A percentile compares a stretch with the other conserved stretches of the same genome.
Evolutionary conservation across 345 rosid species (phyloP).

Genomic region (Anastatica hierochuntica): DNA sequence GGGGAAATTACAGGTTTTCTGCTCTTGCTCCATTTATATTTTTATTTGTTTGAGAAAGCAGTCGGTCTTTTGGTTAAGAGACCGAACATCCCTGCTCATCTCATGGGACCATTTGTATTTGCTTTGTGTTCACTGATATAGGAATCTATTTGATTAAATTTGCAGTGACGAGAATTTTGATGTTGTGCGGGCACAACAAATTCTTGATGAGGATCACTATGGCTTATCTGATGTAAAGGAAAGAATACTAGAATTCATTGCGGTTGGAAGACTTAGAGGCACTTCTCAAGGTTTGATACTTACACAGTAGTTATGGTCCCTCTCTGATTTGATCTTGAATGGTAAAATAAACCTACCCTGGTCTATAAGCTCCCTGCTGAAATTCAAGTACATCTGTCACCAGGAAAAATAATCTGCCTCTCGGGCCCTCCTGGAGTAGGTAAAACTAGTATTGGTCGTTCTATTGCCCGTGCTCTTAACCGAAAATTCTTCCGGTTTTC

Average conservation of each 20-base stretch:
- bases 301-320: neutral
- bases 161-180: conserved; percentile 97
- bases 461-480: conserved; percentile 93
- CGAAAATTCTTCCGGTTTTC: conserved; percentile 94
- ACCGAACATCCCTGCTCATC: neutral
- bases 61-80: conserved; percentile 2
- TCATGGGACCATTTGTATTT: neutral
- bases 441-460: conserved; percentile 97
- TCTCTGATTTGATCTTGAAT: conserved; percentile 14
- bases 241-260: too few relatives aligned
- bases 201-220: conserved; percentile 99
- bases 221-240: too few relatives aligned
- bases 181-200: conserved; percentile 68
- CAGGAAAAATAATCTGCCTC: conserved; percentile 98
- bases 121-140: conserved; percentile 2
- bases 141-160: neutral
- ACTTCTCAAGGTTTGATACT: conserved; percentile 68
- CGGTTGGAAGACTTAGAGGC: conserved; percentile 97
- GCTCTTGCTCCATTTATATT: neutral
- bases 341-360: neutral
- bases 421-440: conserved; percentile 99
- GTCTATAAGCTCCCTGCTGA: conserved; percentile 8
- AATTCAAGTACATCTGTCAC: conserved; percentile 12
- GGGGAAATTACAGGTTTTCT: conserved; percentile 94
- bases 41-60: neutral